phyloP scores from a whole-genome alignment of 768 basidiomycete species.

The Kwoniella dejecticola region DNA sequence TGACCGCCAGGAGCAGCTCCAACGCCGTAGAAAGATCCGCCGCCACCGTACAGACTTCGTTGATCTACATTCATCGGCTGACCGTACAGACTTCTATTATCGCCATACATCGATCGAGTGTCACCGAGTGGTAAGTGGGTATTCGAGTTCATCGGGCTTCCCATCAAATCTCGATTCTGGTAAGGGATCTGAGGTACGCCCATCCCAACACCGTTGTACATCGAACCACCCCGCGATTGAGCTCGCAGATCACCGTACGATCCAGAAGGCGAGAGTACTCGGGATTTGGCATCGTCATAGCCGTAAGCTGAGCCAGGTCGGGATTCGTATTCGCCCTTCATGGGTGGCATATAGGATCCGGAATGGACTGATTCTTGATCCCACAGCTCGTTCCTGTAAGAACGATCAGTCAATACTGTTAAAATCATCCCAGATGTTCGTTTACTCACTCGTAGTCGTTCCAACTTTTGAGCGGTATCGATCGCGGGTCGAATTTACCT shows the following conservation, averaged over 20 bases:
- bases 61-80: slow-evolving; percentile 61
- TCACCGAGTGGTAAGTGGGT: slow-evolving; percentile 13
- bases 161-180: slow-evolving; percentile 41
- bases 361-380: slow-evolving; percentile 96
- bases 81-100: slow-evolving; percentile 19
- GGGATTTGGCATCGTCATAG: slow-evolving; percentile 70
- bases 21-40: slow-evolving; percentile 53
- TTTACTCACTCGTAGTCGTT: slow-evolving; percentile 75
- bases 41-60: slow-evolving; percentile 15
- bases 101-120: slow-evolving; percentile 32
- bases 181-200: slow-evolving; percentile 60
- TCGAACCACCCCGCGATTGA: slow-evolving; percentile 34
- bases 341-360: slow-evolving; percentile 85
- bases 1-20: slow-evolving; percentile 8
- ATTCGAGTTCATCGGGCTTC: slow-evolving; percentile 17
- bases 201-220: slow-evolving; percentile 55
- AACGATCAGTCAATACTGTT: slow-evolving; percentile 3
- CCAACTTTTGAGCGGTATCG: slow-evolving; percentile 96
- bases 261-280: slow-evolving; percentile 71
- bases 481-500: slow-evolving; percentile 91
- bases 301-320: slow-evolving; percentile 59
- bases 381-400: slow-evolving; percentile 86
- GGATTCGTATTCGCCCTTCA: slow-evolving; percentile 61
- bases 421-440: neutral
- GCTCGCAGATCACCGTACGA: slow-evolving; percentile 62